phyloP scores from a whole-genome alignment of 202 grass and related monocot species.

The Panicum virgatum region DNA sequence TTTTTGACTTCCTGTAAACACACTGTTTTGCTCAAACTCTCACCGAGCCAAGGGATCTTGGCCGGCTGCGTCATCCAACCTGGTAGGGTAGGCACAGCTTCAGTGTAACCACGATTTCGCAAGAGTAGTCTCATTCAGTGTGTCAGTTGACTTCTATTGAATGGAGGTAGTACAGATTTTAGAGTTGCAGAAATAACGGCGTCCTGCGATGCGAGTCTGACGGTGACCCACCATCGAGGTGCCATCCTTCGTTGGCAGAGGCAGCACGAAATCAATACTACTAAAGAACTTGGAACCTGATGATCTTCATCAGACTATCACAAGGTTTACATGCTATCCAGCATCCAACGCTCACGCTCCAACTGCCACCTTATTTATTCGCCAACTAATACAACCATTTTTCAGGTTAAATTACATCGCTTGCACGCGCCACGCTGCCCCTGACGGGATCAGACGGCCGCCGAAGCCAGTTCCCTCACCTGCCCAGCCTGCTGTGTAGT shows the following conservation, averaged over 20 bases:
- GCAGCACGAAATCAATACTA: neutral
- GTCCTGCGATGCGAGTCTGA: neutral
- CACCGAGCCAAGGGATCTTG: no score
- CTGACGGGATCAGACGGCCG: slow-evolving; percentile 28
- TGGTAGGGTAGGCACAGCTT: no score
- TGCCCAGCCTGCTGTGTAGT: neutral
- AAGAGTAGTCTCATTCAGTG: neutral
- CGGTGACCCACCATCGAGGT: no score
- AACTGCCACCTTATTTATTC: slow-evolving; percentile 1
- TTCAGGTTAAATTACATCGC: neutral
- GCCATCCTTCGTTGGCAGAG: no score
- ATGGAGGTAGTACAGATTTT: neutral
- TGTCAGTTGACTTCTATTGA: no score
- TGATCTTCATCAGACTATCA: neutral
- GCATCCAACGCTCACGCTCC: neutral
- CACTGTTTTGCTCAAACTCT: no score
- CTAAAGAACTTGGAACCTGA: neutral
- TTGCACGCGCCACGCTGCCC: neutral
- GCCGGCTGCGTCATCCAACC: no score
- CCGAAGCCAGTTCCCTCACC: slow-evolving; percentile 8
- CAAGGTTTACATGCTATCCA: neutral
- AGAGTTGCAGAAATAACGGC: neutral
- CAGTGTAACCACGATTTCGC: no score
- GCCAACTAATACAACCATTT: neutral
- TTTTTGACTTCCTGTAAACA: neutral